Conservation (phyloP, 1,284 basidiomycete species). For the Ustilago curta region DNA sequence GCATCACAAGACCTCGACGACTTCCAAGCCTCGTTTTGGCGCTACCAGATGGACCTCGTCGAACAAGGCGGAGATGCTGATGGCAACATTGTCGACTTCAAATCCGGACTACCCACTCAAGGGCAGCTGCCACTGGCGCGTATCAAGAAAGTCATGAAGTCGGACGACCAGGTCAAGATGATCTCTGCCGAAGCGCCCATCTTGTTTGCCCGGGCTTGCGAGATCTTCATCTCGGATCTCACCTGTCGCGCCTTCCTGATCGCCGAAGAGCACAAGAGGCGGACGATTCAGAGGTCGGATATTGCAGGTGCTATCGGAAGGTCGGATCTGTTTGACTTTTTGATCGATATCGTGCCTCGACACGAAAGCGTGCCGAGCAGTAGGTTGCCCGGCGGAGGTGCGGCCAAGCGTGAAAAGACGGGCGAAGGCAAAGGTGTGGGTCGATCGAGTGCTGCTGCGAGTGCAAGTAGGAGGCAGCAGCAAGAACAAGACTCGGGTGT, state of each 20-base stretch:
- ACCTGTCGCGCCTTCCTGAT: conserved; percentile 68
- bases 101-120: conserved; percentile 53
- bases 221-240: conserved; percentile 69
- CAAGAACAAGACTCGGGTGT: conserved; percentile 1
- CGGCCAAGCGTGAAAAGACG: conserved; percentile 49
- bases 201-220: conserved; percentile 67
- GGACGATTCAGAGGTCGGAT: conserved; percentile 67
- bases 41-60: conserved; percentile 65
- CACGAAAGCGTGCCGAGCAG: conserved; percentile 58
- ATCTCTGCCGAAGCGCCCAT: conserved; percentile 69
- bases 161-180: conserved; percentile 69
- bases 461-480: conserved; percentile 20
- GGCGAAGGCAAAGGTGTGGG: conserved; percentile 38
- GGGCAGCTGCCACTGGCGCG: conserved; percentile 67
- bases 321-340: conserved; percentile 68
- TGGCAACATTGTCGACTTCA: conserved; percentile 61
- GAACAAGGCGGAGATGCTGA: conserved; percentile 61
- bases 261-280: conserved; percentile 65
- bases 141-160: conserved; percentile 69
- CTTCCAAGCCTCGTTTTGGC: conserved; percentile 62
- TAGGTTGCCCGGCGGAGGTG: conserved; percentile 44
- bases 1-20: conserved; percentile 51
- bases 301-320: conserved; percentile 64
- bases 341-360: conserved; percentile 67
- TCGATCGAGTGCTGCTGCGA: conserved; percentile 24